Percentiles rank a stretch among this genome's conserved stretches.
Evolutionary conservation across 192 early-diverging fungal species (phyloP).

Genomic region (Coemansia sp.): DNA sequence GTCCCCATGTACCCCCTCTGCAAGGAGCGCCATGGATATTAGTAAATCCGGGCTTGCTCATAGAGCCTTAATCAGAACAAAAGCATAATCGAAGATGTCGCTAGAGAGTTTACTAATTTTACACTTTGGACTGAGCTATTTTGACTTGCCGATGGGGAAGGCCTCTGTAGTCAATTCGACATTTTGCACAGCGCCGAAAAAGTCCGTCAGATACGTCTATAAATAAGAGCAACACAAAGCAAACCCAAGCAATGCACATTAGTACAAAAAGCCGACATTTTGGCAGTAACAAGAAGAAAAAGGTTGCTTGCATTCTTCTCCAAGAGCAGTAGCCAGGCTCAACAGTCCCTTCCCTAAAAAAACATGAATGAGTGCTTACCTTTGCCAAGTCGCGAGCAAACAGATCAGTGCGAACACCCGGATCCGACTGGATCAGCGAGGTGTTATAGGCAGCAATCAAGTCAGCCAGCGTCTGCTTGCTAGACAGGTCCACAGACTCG

Average conservation of each 20-base stretch:
- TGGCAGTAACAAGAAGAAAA: background rate
- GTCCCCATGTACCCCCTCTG: background rate
- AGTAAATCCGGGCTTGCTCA: background rate
- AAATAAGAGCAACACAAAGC: slow-evolving; percentile 23
- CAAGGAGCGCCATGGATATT: background rate
- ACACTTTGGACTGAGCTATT: background rate
- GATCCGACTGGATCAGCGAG: slow-evolving; percentile 71
- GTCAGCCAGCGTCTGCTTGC: slow-evolving; percentile 68
- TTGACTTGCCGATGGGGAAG: slow-evolving; percentile 33
- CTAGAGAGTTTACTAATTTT: background rate
- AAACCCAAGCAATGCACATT: background rate
- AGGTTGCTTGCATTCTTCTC: background rate
- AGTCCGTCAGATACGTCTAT: slow-evolving; percentile 81
- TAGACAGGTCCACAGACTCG: slow-evolving; percentile 79
- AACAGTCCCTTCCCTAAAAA: background rate
- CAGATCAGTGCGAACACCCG: slow-evolving; percentile 82
- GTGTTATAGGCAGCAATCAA: slow-evolving; percentile 83
- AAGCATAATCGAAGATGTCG: background rate
- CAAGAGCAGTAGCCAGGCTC: background rate
- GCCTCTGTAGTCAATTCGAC: slow-evolving; percentile 71
- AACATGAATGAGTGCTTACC: slow-evolving; percentile 48
- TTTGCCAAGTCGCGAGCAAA: slow-evolving; percentile 75
- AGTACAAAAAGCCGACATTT: background rate
- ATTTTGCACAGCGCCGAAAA: slow-evolving; percentile 94
- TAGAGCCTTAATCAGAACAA: background rate